Base-by-base conservation (phyloP, 176 grass and related monocot species). In the Phoenix dactylifera region DNA sequence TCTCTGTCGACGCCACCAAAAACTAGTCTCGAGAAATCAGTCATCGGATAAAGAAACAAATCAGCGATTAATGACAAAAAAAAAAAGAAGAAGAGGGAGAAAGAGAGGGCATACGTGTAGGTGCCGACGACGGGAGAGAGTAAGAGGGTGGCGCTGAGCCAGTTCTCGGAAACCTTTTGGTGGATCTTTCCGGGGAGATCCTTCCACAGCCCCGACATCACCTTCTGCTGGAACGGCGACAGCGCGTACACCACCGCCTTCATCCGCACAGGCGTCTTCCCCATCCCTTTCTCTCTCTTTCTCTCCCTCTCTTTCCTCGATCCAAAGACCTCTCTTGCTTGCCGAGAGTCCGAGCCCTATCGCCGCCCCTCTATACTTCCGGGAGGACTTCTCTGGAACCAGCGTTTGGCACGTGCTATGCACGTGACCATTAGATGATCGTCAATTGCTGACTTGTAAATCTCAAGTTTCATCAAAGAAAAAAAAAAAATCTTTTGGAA, bases 181-280 rank as follows among this genome's bases (percentile, higher is more conserved):
- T 91, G 87, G 84, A 98, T 86, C 84, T 98, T 98, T 73, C 78
- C 77, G 63, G 93, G 85, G 82, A 98, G 52, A 68, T 98, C 93
- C 81, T 92, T 92, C 93, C 93, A 98, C 62, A 98, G 67, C 24
- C 93, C 93, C 12, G 87, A 54, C 93, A 98, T 98, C 69, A 98
- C 79, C 76, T 98, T 88, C 93, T 98, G 93, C 73, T 98, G 93
- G 84, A 98, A 98, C 66, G 93, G 93, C 48, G 93, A 98, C 62
- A 98, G 82, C 15, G 84, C 58, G 64, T 98, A 98, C 62, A 98
- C 81, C 79, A 92, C 93, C 67, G 88, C 93, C 93, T 92, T 98
- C 88, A 98, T 80, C 61, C 84, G 53, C 78, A 98, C 81, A 18
- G 87, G 93, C 32, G 62, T 74, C 93, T 92, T 98, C 35, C 88